Evolutionary conservation across 1,284 basidiomycete genomes (phyloP).

Genomic region (Pseudozyma pruni): DNA sequence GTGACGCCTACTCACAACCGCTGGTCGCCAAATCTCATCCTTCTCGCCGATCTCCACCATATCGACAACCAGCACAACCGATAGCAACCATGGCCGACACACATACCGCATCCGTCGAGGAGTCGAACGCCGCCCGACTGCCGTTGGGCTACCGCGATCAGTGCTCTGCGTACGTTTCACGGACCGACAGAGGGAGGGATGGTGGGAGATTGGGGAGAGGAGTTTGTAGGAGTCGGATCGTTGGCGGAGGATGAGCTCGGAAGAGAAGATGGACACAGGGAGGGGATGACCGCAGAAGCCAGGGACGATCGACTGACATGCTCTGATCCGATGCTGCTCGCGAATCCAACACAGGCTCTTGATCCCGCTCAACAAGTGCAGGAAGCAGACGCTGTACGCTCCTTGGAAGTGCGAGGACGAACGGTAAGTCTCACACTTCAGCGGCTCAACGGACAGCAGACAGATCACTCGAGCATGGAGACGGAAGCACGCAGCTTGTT

Average conservation of each 20-base stretch:
- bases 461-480: too few relatives aligned
- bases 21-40: background rate
- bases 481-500: too few relatives aligned
- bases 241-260: too few relatives aligned
- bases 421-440: slow-evolving; percentile 69
- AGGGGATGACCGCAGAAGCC: background rate
- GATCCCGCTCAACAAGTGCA: slow-evolving; percentile 84
- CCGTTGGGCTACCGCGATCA: slow-evolving; percentile 88
- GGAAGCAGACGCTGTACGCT: slow-evolving; percentile 77
- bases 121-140: slow-evolving; percentile 80
- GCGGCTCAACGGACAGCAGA: too few relatives aligned
- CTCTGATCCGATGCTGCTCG: slow-evolving; percentile 6
- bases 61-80: background rate
- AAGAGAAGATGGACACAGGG: background rate
- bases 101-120: slow-evolving; percentile 80
- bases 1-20: background rate
- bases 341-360: slow-evolving; percentile 73
- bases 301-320: background rate
- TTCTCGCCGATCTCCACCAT: background rate
- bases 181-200: background rate
- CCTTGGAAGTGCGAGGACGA: slow-evolving; percentile 87
- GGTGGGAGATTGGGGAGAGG: too few relatives aligned
- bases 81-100: slow-evolving; percentile 36
- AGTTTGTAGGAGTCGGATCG: too few relatives aligned
- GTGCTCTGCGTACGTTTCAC: slow-evolving; percentile 82